These are phyloP conservation scores for Vaucheria bursata DNA, from an alignment of 352 stramenopile genomes.

Conservation along the genomic window DNA sequence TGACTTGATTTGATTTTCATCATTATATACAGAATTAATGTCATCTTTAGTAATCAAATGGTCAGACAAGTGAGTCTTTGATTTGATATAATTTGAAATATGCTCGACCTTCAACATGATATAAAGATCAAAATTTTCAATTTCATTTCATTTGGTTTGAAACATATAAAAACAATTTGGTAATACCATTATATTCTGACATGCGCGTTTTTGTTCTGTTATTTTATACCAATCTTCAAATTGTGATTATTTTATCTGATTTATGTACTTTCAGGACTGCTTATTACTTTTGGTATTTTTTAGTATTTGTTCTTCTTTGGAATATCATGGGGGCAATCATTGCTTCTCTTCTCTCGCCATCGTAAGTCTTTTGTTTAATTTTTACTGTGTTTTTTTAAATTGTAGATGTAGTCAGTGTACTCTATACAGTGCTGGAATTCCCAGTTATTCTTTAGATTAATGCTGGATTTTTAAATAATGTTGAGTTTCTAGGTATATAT, in stretches of 20 bases:
- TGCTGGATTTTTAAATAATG: not conserved
- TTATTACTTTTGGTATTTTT: constrained; percentile 44
- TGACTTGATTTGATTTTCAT: too few species aligned
- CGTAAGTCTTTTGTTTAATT: constrained; percentile 27
- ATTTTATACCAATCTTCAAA: too few species aligned
- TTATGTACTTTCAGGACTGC: not conserved
- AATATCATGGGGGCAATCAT: constrained; percentile 32
- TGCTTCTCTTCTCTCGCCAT: constrained; percentile 29
- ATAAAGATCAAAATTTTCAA: too few species aligned
- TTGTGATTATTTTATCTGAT: not conserved
- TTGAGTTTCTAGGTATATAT: too few species aligned
- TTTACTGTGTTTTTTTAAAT: constrained; percentile 18
- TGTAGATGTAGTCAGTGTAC: constrained; percentile 1
- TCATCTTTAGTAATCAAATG: too few species aligned
- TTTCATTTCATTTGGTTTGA: too few species aligned
- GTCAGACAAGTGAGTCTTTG: too few species aligned
- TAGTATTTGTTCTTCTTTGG: constrained; percentile 24
- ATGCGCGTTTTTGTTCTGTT: not conserved
- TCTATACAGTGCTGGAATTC: not conserved
- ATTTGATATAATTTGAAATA: too few species aligned
- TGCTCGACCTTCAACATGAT: too few species aligned
- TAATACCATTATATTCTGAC: not conserved
- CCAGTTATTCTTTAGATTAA: not conserved
- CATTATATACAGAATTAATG: not conserved
- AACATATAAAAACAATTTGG: too few species aligned